Evolutionary conservation across 192 early-diverging fungal genomes (phyloP), one percentile per base, ranked within the genome.

Genomic region (Dissophora globulifera): DNA sequence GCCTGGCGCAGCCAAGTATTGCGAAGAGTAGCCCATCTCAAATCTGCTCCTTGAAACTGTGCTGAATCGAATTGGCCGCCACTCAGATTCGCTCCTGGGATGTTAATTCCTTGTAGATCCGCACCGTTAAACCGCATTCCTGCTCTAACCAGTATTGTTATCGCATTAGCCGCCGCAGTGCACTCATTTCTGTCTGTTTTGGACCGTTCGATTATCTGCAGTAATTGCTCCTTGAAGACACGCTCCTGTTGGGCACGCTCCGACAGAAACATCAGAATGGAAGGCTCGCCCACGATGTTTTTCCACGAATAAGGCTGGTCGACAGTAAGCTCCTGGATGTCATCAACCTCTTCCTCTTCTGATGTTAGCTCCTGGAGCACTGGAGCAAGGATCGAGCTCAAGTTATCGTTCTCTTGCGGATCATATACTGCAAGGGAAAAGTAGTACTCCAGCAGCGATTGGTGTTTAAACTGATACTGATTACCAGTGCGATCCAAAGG

Each of bases 141-240:
- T 0, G 62, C 62, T 23, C 41, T 10, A 16, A 65, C 31, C 43
- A 65, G 48, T 23, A 65, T 65, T 0, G 62, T 65, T 12, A 65
- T 65, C 7, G 62, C 62, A 31, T 65, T 65, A 22, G 62, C 51
- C 9, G 62, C 62, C 23, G 62, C 62, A n/a, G 20, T 23, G 13
- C 47, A 8, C 47, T 20, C 32, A 10, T 12, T n/a, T 45, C 19
- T 31, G 9, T 53, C 51, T 4, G 31, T 10, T 35, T 33, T 53
- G 2, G 51, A 53, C 3, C 5, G 52, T 29, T 54, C 51, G 20
- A 66, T 66, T 5, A 56, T 17, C 20, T 25, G 22, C 41, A 33
- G 43, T 9, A 66, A 35, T 23, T 38, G 30, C 17, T 56, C 8
- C 20, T 66, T 40, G 19, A 66, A 66, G 13, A 26, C 4, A 20